Conservation (phyloP, 202 grass and related monocot species). For the Alloteropsis angusta region DNA sequence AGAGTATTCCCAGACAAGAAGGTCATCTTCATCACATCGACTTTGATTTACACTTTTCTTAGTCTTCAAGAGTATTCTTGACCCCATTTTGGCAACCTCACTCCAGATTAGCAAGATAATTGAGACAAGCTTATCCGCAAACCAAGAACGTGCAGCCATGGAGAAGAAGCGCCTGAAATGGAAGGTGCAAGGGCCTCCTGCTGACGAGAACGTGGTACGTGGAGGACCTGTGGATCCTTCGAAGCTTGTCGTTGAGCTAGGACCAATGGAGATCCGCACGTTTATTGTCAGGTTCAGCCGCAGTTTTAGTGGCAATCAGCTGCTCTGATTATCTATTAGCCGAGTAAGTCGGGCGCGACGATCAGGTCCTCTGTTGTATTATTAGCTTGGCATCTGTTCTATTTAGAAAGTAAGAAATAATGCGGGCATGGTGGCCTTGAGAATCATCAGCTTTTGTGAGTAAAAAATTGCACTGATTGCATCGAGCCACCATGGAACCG, state of each 20-base stretch:
- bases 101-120: constrained; percentile 59
- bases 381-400: background rate
- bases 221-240: constrained; percentile 62
- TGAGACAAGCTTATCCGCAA: constrained; percentile 74
- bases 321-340: background rate
- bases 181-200: constrained; percentile 39
- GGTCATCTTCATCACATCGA: constrained; percentile 8
- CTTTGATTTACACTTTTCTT: background rate
- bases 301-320: background rate
- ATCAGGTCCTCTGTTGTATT: background rate
- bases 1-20: constrained; percentile 69
- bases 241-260: constrained; percentile 50
- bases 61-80: background rate
- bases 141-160: constrained; percentile 69
- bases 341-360: background rate
- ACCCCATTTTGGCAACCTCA: background rate
- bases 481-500: background rate
- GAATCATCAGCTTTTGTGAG: background rate
- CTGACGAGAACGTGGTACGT: constrained; percentile 24
- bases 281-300: constrained; percentile 55
- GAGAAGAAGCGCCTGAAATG: constrained; percentile 91
- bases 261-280: constrained; percentile 92
- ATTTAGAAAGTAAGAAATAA: constrained; percentile 25
- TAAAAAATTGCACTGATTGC: background rate
- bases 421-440: background rate